Evolutionary conservation across 2,329 filamentous ascomycete species (phyloP).

Genomic region (Cucurbitaria berberidis): DNA sequence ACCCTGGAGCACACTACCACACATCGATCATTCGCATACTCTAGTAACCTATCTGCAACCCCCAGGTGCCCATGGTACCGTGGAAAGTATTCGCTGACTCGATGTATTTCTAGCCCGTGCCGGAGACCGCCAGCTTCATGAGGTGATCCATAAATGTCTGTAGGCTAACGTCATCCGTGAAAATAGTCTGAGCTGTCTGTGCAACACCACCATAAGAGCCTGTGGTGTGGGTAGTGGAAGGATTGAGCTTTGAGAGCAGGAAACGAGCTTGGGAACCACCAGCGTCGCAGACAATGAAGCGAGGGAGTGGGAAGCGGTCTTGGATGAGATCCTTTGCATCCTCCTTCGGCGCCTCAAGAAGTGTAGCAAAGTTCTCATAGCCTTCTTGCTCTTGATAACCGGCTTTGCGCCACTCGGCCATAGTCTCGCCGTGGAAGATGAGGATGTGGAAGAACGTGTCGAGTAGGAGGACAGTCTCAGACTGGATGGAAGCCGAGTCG

Average conservation of each 20-base stretch:
- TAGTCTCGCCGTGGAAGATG: conserved; percentile 98
- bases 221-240: conserved; percentile 93
- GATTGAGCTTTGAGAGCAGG: conserved; percentile 94
- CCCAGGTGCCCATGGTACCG: background rate
- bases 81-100: background rate
- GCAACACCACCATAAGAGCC: conserved; percentile 89
- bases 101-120: conserved; percentile 34
- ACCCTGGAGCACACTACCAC: background rate
- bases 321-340: conserved; percentile 97
- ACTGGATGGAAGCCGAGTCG: conserved; percentile 95
- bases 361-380: conserved; percentile 90
- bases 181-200: conserved; percentile 94
- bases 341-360: conserved; percentile 93
- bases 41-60: background rate
- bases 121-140: conserved; percentile 74
- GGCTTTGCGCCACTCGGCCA: conserved; percentile 97
- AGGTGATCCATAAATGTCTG: conserved; percentile 99
- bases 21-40: background rate
- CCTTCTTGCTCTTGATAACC: conserved; percentile 98
- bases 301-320: conserved; percentile 95
- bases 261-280: conserved; percentile 97
- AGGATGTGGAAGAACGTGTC: conserved; percentile 99
- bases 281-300: conserved; percentile 98
- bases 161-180: conserved; percentile 96
- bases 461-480: conserved; percentile 88